Conservation (phyloP, 73 alveolate genomes). For the Paramecium pentaurelia region DNA sequence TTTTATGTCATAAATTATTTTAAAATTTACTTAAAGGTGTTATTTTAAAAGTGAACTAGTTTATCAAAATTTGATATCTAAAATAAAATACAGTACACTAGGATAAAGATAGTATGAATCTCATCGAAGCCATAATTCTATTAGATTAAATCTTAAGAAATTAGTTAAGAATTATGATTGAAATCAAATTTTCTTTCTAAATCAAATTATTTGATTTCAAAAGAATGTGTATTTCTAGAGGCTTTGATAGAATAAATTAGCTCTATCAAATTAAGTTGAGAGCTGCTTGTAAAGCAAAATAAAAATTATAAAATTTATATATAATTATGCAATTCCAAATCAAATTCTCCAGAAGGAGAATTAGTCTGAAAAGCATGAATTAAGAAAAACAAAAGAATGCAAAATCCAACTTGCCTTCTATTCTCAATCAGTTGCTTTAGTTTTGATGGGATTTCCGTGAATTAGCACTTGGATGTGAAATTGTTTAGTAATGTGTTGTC, state of each 20-base stretch:
- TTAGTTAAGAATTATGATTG: neutral
- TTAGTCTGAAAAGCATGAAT: neutral
- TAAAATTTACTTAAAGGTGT: neutral
- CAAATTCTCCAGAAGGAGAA: conserved; percentile 34
- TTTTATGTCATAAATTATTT: neutral
- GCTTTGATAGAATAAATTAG: neutral
- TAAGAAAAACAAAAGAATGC: conserved; percentile 10
- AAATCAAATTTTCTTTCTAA: neutral
- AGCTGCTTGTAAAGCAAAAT: neutral
- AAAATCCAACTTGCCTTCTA: neutral
- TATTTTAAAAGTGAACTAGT: neutral
- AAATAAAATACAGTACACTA: neutral
- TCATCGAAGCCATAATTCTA: neutral
- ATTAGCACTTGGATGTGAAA: neutral
- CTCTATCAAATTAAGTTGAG: neutral
- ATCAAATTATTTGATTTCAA: neutral
- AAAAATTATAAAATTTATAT: neutral
- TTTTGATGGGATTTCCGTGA: neutral
- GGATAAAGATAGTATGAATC: neutral
- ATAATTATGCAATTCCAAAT: neutral
- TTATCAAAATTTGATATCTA: neutral
- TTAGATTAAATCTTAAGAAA: neutral
- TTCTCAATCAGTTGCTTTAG: neutral
- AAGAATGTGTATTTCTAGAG: neutral
- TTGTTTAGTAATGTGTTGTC: conserved; percentile 8